Conservation (phyloP, 2,329 filamentous ascomycete species). For the Trichophyton rubrum region DNA sequence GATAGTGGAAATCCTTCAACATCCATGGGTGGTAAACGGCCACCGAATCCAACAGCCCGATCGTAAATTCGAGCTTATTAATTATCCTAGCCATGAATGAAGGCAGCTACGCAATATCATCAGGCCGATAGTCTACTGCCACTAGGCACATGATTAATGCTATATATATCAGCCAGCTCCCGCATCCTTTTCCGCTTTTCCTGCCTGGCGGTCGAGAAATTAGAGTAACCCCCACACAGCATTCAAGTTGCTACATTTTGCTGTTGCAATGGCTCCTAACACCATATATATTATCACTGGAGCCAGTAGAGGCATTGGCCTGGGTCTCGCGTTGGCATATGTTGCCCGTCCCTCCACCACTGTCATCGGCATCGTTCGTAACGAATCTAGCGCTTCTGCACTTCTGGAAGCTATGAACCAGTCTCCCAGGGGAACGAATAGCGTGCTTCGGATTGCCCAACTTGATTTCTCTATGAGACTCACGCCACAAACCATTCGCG, state of each 20-base stretch:
- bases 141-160: background rate
- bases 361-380: conserved; percentile 17
- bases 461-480: conserved; percentile 16
- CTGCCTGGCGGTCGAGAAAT: background rate
- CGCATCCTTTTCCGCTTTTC: background rate
- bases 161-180: background rate
- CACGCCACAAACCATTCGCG: conserved; percentile 9
- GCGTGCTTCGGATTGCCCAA: conserved; percentile 11
- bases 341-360: conserved; percentile 16
- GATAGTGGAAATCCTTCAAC: background rate
- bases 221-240: background rate
- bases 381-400: conserved; percentile 6
- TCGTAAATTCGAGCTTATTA: background rate
- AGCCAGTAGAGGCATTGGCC: conserved; percentile 21
- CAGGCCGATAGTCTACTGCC: background rate
- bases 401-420: conserved; percentile 7
- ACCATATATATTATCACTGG: conserved; percentile 23
- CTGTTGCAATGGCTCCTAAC: conserved; percentile 5
- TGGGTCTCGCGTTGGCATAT: conserved; percentile 16
- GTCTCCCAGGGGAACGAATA: conserved; percentile 6
- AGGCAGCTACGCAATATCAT: background rate
- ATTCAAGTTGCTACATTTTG: background rate
- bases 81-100: background rate
- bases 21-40: background rate
- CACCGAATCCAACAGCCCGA: background rate